Evolutionary conservation across 1,284 basidiomycete species (phyloP).

Genomic region (Rhodotorula sp.): DNA sequence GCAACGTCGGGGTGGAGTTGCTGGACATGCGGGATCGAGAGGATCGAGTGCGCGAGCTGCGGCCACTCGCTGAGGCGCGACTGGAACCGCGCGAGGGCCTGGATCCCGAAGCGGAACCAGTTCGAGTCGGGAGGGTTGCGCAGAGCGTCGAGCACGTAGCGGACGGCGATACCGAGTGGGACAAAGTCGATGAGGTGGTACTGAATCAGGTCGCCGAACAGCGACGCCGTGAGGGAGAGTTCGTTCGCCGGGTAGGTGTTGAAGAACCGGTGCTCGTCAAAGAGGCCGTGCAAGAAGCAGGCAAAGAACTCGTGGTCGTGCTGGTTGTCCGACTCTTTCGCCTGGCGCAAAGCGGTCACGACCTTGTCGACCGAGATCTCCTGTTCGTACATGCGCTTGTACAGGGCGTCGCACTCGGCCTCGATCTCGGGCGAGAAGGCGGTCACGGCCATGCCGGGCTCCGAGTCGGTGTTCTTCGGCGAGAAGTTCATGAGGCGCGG

Average conservation of each 20-base stretch:
- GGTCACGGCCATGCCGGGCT: slow-evolving; percentile 88
- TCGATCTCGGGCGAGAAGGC: slow-evolving; percentile 86
- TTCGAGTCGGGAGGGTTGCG: slow-evolving; percentile 85
- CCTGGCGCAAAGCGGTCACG: slow-evolving; percentile 77
- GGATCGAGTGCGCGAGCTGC: slow-evolving; percentile 82
- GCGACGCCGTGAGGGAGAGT: slow-evolving; percentile 89
- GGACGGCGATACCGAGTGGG: slow-evolving; percentile 92
- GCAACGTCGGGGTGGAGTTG: slow-evolving; percentile 86
- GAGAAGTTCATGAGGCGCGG: slow-evolving; percentile 95
- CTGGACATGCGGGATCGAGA: slow-evolving; percentile 80
- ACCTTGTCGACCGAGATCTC: slow-evolving; percentile 89
- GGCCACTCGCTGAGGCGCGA: slow-evolving; percentile 88
- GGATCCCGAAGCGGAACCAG: slow-evolving; percentile 92
- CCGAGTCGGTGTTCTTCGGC: slow-evolving; percentile 73
- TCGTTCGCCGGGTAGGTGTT: slow-evolving; percentile 93
- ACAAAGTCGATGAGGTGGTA: slow-evolving; percentile 91
- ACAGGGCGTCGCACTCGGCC: slow-evolving; percentile 88
- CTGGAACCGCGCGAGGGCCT: slow-evolving; percentile 86
- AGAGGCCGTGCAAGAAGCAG: slow-evolving; percentile 97
- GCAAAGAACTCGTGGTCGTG: slow-evolving; percentile 96
- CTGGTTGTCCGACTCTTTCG: slow-evolving; percentile 75
- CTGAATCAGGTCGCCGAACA: slow-evolving; percentile 96
- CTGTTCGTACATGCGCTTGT: slow-evolving; percentile 97
- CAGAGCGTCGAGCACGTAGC: slow-evolving; percentile 93
- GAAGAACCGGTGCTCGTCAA: slow-evolving; percentile 99